Evolutionary conservation across 1,139 yeast species (phyloP).

Genomic region (Pichia sp.): DNA sequence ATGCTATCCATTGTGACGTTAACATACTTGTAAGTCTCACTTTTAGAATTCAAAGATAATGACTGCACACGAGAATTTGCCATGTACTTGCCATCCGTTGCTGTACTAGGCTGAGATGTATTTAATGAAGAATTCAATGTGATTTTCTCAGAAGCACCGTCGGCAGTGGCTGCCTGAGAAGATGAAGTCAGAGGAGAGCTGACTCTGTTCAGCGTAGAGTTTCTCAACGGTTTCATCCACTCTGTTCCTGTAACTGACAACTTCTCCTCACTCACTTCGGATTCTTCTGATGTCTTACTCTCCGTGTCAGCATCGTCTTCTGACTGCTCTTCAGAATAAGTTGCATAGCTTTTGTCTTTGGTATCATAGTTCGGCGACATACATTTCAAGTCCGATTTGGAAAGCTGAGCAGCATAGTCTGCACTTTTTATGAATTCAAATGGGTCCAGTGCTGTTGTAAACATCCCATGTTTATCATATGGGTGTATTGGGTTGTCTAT

Average conservation of each 20-base stretch:
- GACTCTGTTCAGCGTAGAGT: conserved; percentile 9
- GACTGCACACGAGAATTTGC: conserved; percentile 10
- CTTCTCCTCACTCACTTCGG: not conserved
- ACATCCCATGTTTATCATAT: conserved; percentile 30
- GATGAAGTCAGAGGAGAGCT: not conserved
- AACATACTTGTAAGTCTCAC: conserved; percentile 27
- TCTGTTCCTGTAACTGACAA: conserved; percentile 13
- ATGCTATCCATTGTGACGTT: conserved; percentile 23
- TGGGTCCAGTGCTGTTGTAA: conserved; percentile 30
- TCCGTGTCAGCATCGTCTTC: not conserved
- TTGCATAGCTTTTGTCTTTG: not conserved
- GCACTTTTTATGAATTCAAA: conserved; percentile 18
- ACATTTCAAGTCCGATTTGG: conserved; percentile 8
- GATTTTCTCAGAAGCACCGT: not conserved
- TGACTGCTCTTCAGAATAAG: not conserved
- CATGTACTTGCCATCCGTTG: conserved; percentile 1
- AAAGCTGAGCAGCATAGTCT: conserved; percentile 7
- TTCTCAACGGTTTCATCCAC: conserved; percentile 32
- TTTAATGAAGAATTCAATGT: not conserved
- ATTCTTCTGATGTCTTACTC: not conserved
- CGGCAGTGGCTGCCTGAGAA: not conserved
- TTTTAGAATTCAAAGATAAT: conserved; percentile 8
- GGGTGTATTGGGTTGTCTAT: conserved; percentile 33
- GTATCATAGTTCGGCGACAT: not conserved
- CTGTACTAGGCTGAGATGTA: not conserved